Evolutionary conservation across 345 rosid genomes (phyloP).

Genomic region (Trapa incisa): DNA sequence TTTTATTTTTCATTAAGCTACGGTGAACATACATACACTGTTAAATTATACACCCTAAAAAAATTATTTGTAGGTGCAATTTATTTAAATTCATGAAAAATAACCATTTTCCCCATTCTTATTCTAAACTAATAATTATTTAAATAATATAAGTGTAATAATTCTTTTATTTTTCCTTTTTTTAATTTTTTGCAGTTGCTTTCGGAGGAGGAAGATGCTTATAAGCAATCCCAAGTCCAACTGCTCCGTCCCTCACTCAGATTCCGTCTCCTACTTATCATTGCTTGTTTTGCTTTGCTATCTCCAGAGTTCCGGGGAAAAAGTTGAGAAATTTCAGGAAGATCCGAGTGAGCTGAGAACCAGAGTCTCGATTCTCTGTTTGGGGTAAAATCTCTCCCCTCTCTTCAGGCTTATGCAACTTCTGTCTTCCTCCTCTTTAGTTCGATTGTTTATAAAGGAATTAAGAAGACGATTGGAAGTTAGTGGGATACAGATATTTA

Average conservation of each 20-base stretch:
- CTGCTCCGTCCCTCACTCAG: background rate
- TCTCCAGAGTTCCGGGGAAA: background rate
- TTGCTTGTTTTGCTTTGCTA: background rate
- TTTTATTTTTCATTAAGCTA: too few relatives aligned
- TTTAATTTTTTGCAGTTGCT: conserved; percentile 10
- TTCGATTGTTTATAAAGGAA: background rate
- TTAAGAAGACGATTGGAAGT: too few relatives aligned
- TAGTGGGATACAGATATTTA: too few relatives aligned
- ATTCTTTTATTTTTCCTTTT: too few relatives aligned
- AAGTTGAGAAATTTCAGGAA: background rate
- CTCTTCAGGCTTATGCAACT: background rate
- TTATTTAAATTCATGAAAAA: too few relatives aligned
- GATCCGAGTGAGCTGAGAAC: background rate
- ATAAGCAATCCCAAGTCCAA: conserved; percentile 17
- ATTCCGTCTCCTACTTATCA: background rate
- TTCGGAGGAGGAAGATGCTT: conserved; percentile 19
- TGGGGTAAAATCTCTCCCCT: conserved; percentile 8
- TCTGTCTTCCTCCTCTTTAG: background rate
- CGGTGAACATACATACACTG: too few relatives aligned
- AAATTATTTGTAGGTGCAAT: too few relatives aligned
- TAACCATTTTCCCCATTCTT: too few relatives aligned
- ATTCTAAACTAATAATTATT: too few relatives aligned
- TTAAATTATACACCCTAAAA: too few relatives aligned
- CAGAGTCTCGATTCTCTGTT: background rate
- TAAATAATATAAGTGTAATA: too few relatives aligned